Evolutionary conservation across 2,329 filamentous ascomycete species (phyloP), one percentile per base, ranked within the genome.

Genomic region (Endocalyx cinctus): DNA sequence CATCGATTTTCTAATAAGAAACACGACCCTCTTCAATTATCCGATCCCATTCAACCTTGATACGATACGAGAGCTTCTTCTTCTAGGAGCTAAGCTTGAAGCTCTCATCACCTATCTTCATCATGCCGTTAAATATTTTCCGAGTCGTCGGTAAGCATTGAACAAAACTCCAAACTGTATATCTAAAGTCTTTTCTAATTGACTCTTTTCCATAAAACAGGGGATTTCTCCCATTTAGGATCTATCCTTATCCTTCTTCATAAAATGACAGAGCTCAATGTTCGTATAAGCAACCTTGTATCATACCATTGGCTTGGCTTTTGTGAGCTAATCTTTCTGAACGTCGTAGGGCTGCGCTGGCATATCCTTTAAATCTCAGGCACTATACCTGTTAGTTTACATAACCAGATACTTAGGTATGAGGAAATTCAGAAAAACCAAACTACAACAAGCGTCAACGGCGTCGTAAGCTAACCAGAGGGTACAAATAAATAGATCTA

Each of bases 321-420:
- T n/a, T n/a, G n/a, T n/a, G n/a, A n/a, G n/a, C n/a, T n/a, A n/a
- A n/a, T n/a, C n/a, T n/a, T n/a, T n/a, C n/a, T n/a, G n/a, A n/a
- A n/a, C 20, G n/a, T 23, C n/a, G n/a, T 58, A 96, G 90, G 96
- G 89, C 72, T 95, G 89, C 61, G 83, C 90, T 26, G 92, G 92
- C 51, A 90, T 98, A 64, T 98, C 92, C 12, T 97, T 98, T 77
- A 98, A 98, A 63, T 96, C 90, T 42, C 92, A 98, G 74, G 87
- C 82, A 31, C 76, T 98, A 37, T 98, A 98, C 66, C 72, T 97
- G 48, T 69, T 95, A 27, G 92, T 98, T 52, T 98, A 98, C 64
- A 60, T 94, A 27, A 94, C 89, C 42, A 79, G 92, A 57, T 98
- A 98, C 64, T 77, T 98, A 43, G 84, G 84, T 87, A 67, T 35